Evolutionary conservation across 2,329 filamentous ascomycete species (phyloP).

Genomic region (Tolypocladium endophyticum): DNA sequence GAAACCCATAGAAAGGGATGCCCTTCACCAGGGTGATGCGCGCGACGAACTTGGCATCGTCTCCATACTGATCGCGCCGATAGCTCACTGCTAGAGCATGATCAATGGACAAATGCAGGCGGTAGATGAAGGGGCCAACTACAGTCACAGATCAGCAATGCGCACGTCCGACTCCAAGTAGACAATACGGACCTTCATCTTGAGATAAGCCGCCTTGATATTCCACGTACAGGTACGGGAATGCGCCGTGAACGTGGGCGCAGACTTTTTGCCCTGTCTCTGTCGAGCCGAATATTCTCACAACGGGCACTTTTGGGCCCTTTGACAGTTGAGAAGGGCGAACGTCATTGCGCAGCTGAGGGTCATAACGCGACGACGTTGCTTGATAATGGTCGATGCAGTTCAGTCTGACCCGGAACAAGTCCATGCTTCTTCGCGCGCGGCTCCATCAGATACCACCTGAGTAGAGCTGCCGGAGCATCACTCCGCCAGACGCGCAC

Average conservation of each 20-base stretch:
- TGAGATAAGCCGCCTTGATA: conserved; percentile 60
- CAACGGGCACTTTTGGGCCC: conserved; percentile 68
- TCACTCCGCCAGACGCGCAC: not conserved
- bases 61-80: conserved; percentile 60
- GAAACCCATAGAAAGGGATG: conserved; percentile 89
- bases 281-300: conserved; percentile 85
- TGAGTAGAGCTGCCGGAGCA: not conserved
- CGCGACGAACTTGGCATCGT: conserved; percentile 64
- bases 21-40: conserved; percentile 89
- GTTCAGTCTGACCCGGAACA: conserved; percentile 85
- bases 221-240: conserved; percentile 91
- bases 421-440: conserved; percentile 33
- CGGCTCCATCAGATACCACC: conserved; percentile 8
- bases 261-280: conserved; percentile 94
- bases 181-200: conserved; percentile 49
- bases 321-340: conserved; percentile 47
- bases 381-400: conserved; percentile 94
- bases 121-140: conserved; percentile 69
- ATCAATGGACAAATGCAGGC: conserved; percentile 78
- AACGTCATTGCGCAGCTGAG: conserved; percentile 58
- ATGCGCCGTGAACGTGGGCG: conserved; percentile 88
- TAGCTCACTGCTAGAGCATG: conserved; percentile 82
- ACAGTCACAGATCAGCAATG: conserved; percentile 5
- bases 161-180: too few species aligned
- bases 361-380: conserved; percentile 68